Evolutionary conservation across 495 filamentous ascomycete species (phyloP), one percentile per base, ranked within the genome.

Genomic region (Tuber aestivum): DNA sequence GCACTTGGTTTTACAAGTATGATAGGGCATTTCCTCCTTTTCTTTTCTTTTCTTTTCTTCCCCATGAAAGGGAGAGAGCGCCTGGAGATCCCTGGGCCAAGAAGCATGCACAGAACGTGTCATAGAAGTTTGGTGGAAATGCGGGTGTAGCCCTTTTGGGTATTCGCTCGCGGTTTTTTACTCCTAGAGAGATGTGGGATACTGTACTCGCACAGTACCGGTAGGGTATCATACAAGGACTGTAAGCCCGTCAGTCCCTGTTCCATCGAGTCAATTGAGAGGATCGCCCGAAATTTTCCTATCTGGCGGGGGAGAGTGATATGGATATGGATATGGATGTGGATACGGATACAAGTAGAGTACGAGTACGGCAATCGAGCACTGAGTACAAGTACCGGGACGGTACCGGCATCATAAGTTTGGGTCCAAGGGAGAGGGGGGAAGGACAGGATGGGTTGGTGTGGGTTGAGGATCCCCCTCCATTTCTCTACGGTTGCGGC

Each of bases 21-120:
- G 56, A 65, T 35, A 20, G 56, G 3, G 27, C n/a, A 27, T 65
- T 35, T 50, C 45, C 8, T 61, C 16, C n/a, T 6, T 32, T 32
- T 56, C 8, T 32, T 32, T 56, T 56, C 27, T 12, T 65, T 20
- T 6, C 18, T 18, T 35, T 65, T 65, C 56, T 18, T 35, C 56
- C 32, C 50, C n/a, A 61, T 3, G 50, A 16, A 32, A 32, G n/a
- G n/a, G 16, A 32, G 3, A 32, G 2, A 32, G 50, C 50, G 2
- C n/a, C 10, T 3, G n/a, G 50, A 27, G 10, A 56, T 56, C 23
- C 23, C 18, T 27, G 50, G 77, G 65, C 71, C 71, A 78, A 27
- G 75, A 78, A 77, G 70, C 44, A 78, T 73, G 77, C 77, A 77
- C 40, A 71, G 77, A 78, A 78, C 76, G 41, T 73, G 75, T 77